Conservation (phyloP, 1,139 yeast genomes). For the Kurtzmaniella natalensis region DNA sequence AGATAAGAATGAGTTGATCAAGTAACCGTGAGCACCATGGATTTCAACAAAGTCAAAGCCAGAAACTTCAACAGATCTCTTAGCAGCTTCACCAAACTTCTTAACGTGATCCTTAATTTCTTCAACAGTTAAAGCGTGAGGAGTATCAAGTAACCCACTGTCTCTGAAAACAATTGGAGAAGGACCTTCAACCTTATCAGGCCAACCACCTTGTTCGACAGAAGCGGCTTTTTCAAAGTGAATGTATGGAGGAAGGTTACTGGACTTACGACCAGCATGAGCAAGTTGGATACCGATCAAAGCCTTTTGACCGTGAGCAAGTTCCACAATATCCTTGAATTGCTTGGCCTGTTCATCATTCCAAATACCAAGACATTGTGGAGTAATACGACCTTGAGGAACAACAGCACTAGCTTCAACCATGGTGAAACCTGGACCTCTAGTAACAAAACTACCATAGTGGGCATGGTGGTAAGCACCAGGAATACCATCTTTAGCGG, state of each 20-base stretch:
- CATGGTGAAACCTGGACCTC: slow-evolving; percentile 52
- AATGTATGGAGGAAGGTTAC: slow-evolving; percentile 29
- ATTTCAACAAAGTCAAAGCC: slow-evolving; percentile 71
- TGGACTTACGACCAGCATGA: slow-evolving; percentile 56
- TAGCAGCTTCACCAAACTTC: slow-evolving; percentile 41
- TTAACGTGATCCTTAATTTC: slow-evolving; percentile 32
- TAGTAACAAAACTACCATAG: slow-evolving; percentile 36
- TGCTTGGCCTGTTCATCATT: slow-evolving; percentile 46
- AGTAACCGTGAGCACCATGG: slow-evolving; percentile 67
- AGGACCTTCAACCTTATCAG: slow-evolving; percentile 42
- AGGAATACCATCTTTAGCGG: slow-evolving; percentile 34
- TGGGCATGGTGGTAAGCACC: slow-evolving; percentile 48
- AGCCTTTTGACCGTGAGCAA: slow-evolving; percentile 50
- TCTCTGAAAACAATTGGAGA: slow-evolving; percentile 36
- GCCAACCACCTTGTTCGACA: slow-evolving; percentile 37
- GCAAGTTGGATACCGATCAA: slow-evolving; percentile 50
- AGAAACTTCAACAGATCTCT: slow-evolving; percentile 42
- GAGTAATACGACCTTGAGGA: slow-evolving; percentile 40
- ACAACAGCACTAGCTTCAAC: slow-evolving; percentile 42
- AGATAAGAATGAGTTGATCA: slow-evolving; percentile 55
- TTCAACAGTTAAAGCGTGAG: slow-evolving; percentile 28
- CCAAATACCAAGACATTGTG: slow-evolving; percentile 48
- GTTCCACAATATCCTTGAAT: slow-evolving; percentile 47
- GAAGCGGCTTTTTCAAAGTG: slow-evolving; percentile 30
- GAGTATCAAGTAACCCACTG: slow-evolving; percentile 21